Conservation (phyloP, 768 basidiomycete genomes). For the Tricholomella constricta region DNA sequence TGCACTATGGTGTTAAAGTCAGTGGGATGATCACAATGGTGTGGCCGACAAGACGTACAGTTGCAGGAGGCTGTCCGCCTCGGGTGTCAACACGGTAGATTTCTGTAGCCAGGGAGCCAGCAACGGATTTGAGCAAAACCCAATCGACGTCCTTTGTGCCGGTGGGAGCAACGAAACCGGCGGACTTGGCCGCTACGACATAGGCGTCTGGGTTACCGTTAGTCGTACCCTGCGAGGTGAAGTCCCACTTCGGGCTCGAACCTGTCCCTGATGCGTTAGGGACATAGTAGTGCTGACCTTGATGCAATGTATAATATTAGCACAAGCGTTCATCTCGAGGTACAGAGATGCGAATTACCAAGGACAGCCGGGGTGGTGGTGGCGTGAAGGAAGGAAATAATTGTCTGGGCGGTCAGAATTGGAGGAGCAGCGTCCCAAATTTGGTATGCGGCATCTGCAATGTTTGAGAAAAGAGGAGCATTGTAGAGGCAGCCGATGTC, state of each 20-base stretch:
- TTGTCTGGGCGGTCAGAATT: slow-evolving; percentile 1
- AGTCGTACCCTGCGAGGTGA: slow-evolving; percentile 41
- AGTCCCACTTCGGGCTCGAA: slow-evolving; percentile 57
- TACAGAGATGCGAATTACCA: slow-evolving; percentile 8
- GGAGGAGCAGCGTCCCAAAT: slow-evolving; percentile 27
- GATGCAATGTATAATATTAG: background rate
- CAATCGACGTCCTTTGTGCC: slow-evolving; percentile 52
- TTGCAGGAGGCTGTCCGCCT: slow-evolving; percentile 55
- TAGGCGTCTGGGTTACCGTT: slow-evolving; percentile 46
- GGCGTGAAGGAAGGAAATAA: slow-evolving; percentile 14
- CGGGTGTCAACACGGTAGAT: slow-evolving; percentile 56
- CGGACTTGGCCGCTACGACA: slow-evolving; percentile 46
- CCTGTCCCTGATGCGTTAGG: slow-evolving; percentile 44
- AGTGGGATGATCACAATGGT: background rate
- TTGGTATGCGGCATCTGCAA: slow-evolving; percentile 31
- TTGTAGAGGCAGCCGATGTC: slow-evolving; percentile 53
- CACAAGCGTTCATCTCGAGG: background rate
- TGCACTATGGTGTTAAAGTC: slow-evolving; percentile 30
- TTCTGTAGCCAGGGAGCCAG: slow-evolving; percentile 49
- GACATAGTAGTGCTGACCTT: slow-evolving; percentile 61
- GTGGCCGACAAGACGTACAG: slow-evolving; percentile 30
- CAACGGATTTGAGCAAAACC: slow-evolving; percentile 47
- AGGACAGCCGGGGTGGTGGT: slow-evolving; percentile 23
- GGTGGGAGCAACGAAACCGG: slow-evolving; percentile 42
- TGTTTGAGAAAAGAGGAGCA: slow-evolving; percentile 21